These are phyloP conservation scores for Talaromyces sp. DNA, from an alignment of 2,329 filamentous ascomycete species.

Conservation along the genomic window DNA sequence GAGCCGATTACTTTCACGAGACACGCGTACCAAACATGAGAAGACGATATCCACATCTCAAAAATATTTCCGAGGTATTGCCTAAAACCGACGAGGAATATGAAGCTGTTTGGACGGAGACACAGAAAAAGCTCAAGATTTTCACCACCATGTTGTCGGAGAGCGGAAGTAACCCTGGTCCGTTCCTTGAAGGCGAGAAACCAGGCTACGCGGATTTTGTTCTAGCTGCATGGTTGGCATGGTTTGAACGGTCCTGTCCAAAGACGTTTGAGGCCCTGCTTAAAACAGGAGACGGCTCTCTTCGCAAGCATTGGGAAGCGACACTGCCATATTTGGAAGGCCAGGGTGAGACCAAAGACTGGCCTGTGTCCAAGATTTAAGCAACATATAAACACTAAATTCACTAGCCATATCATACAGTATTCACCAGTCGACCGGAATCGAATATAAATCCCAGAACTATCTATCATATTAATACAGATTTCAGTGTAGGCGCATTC, in stretches of 20 bases:
- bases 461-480: neutral
- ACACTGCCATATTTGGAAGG: conserved; percentile 26
- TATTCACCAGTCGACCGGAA: neutral
- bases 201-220: conserved; percentile 26
- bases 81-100: conserved; percentile 18
- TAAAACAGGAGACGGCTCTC: conserved; percentile 21
- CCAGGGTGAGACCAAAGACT: conserved; percentile 29
- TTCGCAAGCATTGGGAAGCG: conserved; percentile 23
- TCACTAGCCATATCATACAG: neutral
- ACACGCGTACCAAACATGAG: conserved; percentile 23
- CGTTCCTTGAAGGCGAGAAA: conserved; percentile 28
- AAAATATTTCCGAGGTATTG: conserved; percentile 22
- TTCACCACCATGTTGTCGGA: conserved; percentile 24
- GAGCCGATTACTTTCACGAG: conserved; percentile 23
- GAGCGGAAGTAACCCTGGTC: conserved; percentile 23
- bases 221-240: conserved; percentile 20
- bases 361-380: conserved; percentile 17
- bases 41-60: conserved; percentile 3
- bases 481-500: neutral
- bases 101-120: conserved; percentile 13
- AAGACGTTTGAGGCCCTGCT: conserved; percentile 19
- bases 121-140: conserved; percentile 16
- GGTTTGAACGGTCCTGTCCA: conserved; percentile 18
- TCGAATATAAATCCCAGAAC: conserved; percentile 4
- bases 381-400: neutral